Percentiles rank a stretch among this genome's conserved stretches.
phyloP scores from a whole-genome alignment of 106 monocot genomes.

The Chionographis japonica region DNA sequence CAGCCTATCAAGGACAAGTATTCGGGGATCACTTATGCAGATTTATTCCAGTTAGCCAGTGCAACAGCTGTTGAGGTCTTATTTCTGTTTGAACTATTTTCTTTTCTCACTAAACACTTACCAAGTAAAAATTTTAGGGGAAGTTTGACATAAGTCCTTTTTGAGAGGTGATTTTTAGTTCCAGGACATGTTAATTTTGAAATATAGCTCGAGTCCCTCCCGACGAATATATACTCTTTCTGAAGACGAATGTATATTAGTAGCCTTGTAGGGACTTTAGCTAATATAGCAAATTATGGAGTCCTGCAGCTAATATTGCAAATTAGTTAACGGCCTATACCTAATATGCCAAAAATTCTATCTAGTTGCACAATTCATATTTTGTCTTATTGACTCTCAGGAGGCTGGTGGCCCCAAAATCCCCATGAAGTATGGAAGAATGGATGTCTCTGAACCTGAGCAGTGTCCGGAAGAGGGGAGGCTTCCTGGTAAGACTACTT shows the following conservation, averaged over 20 bases:
- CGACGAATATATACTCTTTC: too few relatives aligned
- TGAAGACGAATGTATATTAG: too few relatives aligned
- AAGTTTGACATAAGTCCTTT: too few relatives aligned
- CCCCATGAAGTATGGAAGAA: slow-evolving; percentile 74
- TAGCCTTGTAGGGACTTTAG: too few relatives aligned
- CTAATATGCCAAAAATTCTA: not conserved
- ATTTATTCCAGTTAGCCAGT: slow-evolving; percentile 96
- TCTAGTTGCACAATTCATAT: not conserved
- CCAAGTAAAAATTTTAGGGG: too few relatives aligned
- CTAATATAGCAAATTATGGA: not conserved
- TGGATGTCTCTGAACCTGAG: slow-evolving; percentile 55
- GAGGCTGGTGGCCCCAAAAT: slow-evolving; percentile 79
- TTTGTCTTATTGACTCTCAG: slow-evolving; percentile 21
- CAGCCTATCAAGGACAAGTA: slow-evolving; percentile 96
- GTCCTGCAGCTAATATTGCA: not conserved
- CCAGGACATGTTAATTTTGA: too few relatives aligned
- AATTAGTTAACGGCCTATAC: not conserved
- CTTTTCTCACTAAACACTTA: not conserved
- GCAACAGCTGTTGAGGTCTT: slow-evolving; percentile 91
- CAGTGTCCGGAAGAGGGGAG: slow-evolving; percentile 63
- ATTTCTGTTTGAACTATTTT: not conserved
- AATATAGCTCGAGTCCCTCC: too few relatives aligned
- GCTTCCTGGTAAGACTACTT: slow-evolving; percentile 50
- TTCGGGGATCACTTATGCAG: slow-evolving; percentile 78
- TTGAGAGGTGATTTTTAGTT: too few relatives aligned